Evolutionary conservation across 805 yeast species (phyloP), one percentile per base, ranked within the genome.

Genomic region (Candida multigemmis): DNA sequence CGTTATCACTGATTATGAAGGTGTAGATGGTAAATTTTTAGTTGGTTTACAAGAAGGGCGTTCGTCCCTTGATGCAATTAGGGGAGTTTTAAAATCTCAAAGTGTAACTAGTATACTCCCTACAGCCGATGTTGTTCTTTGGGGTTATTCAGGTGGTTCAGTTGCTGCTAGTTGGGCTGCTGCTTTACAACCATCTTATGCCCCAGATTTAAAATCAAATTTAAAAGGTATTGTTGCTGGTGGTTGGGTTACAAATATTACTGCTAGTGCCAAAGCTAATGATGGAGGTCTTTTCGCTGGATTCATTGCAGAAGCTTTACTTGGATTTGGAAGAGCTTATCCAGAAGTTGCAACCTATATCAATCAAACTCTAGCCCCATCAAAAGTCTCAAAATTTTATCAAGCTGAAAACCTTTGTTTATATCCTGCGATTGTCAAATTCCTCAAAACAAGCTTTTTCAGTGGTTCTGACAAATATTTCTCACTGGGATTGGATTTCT

Each of bases 101-200:
- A 32, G 33, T 27, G 18, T 28, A 3, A 37, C 55, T 2, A 48
- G 49, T 2, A 22, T 50, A 12, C 19, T 30, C 7, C 12, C 33
- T 4, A 35, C 40, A 19, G 49, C 59, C 1, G 22, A 35, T 10
- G 33, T 39, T 5, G 33, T 28, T 4, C 19, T 52, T 20, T 52
- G 49, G 48, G 59, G 59, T 1, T 53, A 46, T 26, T 46, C 53
- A 15, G 59, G 59, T 7, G 59, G 56, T 6, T 44, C 56, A 2
- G 28, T 50, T 14, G 48, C 56, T 9, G 25, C 49, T 11, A 40
- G 45, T 6, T 50, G 58, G 57, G 54, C 49, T 3, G 41, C 50
- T 5, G 34, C 37, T 7, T 31, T 48, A 13, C 50, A 44, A 22
- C 50, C 53, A 12, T 26, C 28, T 1, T 52, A 52, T 23, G 57